Conservation (phyloP, 2,329 filamentous ascomycete species). For the Akanthomyces lecanii region DNA sequence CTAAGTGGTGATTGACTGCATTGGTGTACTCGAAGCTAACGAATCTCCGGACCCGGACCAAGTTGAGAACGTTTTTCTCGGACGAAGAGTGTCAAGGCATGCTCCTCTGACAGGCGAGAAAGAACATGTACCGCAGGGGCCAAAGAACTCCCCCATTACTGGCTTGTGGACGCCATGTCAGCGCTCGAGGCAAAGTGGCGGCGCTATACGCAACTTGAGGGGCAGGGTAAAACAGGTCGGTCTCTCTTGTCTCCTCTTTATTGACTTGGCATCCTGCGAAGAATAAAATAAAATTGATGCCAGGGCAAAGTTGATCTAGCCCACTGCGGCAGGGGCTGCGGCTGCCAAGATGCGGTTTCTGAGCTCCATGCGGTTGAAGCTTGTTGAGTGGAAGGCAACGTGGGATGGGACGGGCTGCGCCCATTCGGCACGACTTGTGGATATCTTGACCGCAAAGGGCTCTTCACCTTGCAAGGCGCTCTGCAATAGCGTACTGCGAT, state of each 20-base stretch:
- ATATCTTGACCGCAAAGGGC: too few species aligned
- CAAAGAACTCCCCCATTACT: not conserved
- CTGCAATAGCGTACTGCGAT: too few species aligned
- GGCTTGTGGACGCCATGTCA: not conserved
- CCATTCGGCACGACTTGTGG: too few species aligned
- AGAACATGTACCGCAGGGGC: not conserved
- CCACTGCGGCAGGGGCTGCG: not conserved
- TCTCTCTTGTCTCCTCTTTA: not conserved
- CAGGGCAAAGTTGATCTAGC: not conserved
- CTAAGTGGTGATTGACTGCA: too few species aligned
- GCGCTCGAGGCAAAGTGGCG: not conserved
- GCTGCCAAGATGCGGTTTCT: not conserved
- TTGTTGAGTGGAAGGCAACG: not conserved
- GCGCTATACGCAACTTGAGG: not conserved
- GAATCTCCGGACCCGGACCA: too few species aligned
- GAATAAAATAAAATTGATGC: not conserved
- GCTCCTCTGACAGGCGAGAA: not conserved
- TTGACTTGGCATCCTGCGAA: not conserved
- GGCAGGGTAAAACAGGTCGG: not conserved
- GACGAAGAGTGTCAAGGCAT: too few species aligned
- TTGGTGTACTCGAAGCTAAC: too few species aligned
- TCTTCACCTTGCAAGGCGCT: too few species aligned
- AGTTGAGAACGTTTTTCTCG: too few species aligned
- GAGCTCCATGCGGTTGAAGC: not conserved
- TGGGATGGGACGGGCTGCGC: not conserved